phyloP scores from a whole-genome alignment of 352 stramenopile genomes.

The Globisporangium heterothallicum region DNA sequence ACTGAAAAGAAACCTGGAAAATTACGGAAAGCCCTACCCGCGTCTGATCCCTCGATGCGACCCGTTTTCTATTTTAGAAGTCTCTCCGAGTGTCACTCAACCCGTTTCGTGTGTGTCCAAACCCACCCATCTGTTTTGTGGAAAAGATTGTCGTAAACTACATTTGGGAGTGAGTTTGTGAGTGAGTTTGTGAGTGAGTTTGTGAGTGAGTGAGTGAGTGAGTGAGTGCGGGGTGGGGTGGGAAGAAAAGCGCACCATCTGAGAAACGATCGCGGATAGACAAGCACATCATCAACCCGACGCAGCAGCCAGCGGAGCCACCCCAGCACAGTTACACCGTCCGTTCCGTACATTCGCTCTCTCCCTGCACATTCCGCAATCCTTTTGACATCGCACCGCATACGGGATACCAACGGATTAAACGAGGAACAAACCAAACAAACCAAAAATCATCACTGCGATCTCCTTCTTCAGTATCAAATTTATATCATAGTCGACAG shows the following conservation, averaged over 20 bases:
- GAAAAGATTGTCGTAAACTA: not conserved
- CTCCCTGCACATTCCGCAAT: no score
- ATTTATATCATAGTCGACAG: no score
- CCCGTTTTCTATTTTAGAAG: not conserved
- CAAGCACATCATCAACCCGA: not conserved
- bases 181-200: no score
- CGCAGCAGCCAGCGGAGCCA: not conserved
- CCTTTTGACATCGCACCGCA: no score
- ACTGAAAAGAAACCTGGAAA: not conserved
- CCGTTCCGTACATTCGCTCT: no score
- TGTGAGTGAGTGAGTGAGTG: not conserved
- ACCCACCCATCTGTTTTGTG: not conserved
- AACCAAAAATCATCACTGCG: no score
- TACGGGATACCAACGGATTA: no score
- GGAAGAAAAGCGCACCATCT: not conserved
- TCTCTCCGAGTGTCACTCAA: not conserved
- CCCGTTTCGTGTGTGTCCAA: not conserved
- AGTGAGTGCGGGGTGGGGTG: no score
- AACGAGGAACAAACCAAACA: no score
- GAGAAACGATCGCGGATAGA: not conserved
- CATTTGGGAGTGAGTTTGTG: not conserved
- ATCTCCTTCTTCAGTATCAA: no score
- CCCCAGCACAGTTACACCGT: not conserved
- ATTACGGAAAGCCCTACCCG: not conserved
- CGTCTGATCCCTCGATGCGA: not conserved